Percentiles rank a stretch among this genome's conserved stretches.
Evolutionary conservation across 345 rosid genomes (phyloP).

Genomic region (Eucalyptus regnans): DNA sequence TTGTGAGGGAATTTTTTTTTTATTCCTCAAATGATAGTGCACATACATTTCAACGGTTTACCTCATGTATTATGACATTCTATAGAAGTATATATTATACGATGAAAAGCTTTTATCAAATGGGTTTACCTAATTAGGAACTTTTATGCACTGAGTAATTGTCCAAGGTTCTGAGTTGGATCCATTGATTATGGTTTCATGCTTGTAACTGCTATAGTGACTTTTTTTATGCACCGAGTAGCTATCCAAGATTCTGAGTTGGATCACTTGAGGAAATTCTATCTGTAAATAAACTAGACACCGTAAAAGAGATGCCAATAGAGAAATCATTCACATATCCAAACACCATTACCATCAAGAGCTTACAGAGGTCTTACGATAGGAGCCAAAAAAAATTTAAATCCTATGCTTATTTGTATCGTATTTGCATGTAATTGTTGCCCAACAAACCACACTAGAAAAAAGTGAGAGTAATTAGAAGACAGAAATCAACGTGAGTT

Average conservation of each 20-base stretch:
- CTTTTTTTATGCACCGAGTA: not conserved
- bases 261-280: not conserved
- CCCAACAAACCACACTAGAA: not conserved
- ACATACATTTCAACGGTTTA: not conserved
- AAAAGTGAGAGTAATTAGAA: not conserved
- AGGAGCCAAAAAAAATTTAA: not conserved
- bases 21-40: not conserved
- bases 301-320: not conserved
- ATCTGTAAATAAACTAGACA: not conserved
- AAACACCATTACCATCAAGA: not conserved
- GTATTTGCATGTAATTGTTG: not conserved
- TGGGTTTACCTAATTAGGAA: not conserved
- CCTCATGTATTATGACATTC: not conserved
- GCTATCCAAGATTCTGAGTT: too few relatives aligned
- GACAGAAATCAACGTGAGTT: not conserved
- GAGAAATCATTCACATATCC: not conserved
- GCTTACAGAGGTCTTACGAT: not conserved
- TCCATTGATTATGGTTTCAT: not conserved
- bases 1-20: not conserved
- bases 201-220: not conserved
- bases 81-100: not conserved
- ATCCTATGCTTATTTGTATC: not conserved
- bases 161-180: not conserved
- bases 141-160: not conserved
- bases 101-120: not conserved